A percentile compares a stretch with the other conserved stretches of the same genome.
These are phyloP conservation scores for Catunica adiposa DNA, from an alignment of 2,329 filamentous ascomycete species.

Conservation along the genomic window DNA sequence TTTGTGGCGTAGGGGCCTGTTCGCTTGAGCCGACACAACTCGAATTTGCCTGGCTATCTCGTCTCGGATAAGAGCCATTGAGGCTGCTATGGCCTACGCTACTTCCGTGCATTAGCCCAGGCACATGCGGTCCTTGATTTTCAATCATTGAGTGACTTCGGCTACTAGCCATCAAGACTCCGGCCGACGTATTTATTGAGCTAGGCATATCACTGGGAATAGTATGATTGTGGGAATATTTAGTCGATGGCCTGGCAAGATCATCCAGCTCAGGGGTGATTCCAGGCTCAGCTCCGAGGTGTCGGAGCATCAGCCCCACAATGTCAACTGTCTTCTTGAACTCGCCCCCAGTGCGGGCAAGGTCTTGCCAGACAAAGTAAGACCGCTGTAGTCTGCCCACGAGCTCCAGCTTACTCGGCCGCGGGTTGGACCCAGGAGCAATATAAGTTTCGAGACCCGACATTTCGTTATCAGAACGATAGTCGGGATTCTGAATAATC, in stretches of 20 bases:
- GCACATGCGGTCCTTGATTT: not conserved
- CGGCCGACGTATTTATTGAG: not conserved
- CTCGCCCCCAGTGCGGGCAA: conserved; percentile 1
- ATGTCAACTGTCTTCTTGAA: conserved; percentile 8
- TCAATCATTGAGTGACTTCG: not conserved
- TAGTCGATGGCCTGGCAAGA: not conserved
- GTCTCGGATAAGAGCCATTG: not conserved
- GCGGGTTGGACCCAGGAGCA: not conserved
- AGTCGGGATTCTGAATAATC: conserved; percentile 28
- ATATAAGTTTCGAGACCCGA: conserved; percentile 2
- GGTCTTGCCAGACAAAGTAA: conserved; percentile 6
- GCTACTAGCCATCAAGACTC: not conserved
- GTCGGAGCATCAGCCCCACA: conserved; percentile 7
- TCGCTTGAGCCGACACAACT: too few relatives aligned
- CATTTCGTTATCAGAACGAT: conserved; percentile 22
- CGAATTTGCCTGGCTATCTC: too few relatives aligned
- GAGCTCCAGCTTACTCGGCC: conserved; percentile 2
- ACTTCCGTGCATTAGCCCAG: not conserved
- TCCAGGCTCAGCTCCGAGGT: conserved; percentile 1
- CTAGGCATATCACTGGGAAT: not conserved
- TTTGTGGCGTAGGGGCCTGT: not conserved
- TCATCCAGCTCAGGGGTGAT: not conserved
- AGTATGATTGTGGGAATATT: too few relatives aligned
- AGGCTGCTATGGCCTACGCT: not conserved
- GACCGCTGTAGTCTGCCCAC: conserved; percentile 4